Evolutionary conservation across 1,139 yeast species (phyloP), one percentile per base, ranked within the genome.

Genomic region (Zygoascus sp.): DNA sequence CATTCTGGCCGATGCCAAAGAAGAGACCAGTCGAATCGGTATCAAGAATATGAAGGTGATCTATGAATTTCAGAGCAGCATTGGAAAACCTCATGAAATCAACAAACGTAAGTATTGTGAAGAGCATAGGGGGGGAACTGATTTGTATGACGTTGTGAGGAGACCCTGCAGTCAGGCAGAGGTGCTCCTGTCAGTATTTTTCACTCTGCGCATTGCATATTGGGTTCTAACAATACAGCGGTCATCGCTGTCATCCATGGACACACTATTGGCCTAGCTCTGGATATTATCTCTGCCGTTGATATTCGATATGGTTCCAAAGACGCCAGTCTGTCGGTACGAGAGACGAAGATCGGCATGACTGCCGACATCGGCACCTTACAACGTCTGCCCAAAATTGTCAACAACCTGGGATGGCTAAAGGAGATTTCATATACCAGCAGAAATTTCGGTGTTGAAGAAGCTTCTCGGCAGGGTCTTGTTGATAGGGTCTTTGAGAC

Each of bases 311-410:
- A 80, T 22, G 80, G 80, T 7, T 69, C 80, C 11, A 68, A 68
- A 36, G 84, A 77, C 53, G 74, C 77, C 21, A 66, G 65, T 40
- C 73, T 83, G 54, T 75, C 85, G 32, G 77, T 85, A 48, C 76
- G 83, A 50, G 95, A 85, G 64, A 80, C 83, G 52, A 79, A 78
- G 52, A 73, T 85, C 48, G 95, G 94, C 4, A 74, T 85, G 63
- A 76, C 87, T 25, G 90, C 95, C 2, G 95, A 85, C 61, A 83
- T 85, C 56, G 95, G 95, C 9, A 74, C 86, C 1, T 69, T 84
- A 52, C 92, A 85, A 65, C 73, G 94, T 60, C 60, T 83, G 50
- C 84, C 88, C 5, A 61, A 63, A 21, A 48, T 81, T 1, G 75
- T 76, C 21, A 76, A 75, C 46, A 83, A 81, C 62, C 66, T 70